Evolutionary conservation across 2,329 filamentous ascomycete genomes (phyloP).

Genomic region (Talaromyces sp.): DNA sequence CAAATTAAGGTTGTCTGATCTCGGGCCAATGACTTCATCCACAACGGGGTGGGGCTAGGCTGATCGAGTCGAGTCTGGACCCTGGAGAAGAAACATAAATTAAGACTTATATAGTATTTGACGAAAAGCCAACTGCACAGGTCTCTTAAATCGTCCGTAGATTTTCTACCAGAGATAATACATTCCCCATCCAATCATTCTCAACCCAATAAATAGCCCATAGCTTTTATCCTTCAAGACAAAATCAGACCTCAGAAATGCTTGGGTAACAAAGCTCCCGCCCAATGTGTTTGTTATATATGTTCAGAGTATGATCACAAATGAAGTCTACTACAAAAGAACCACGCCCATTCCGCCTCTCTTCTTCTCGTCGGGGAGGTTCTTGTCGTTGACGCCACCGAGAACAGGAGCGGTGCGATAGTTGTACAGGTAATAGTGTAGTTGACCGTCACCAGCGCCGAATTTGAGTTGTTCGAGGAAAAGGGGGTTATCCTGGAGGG

Average conservation of each 20-base stretch:
- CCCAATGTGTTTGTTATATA: neutral
- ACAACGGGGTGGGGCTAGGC: constrained; percentile 3
- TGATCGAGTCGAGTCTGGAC: neutral
- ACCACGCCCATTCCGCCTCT: constrained; percentile 89
- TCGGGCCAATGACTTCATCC: constrained; percentile 4
- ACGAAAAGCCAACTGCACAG: too few relatives aligned
- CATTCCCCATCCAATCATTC: neutral
- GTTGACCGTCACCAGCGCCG: constrained; percentile 85
- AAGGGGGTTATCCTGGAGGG: constrained; percentile 86
- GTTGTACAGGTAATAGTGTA: constrained; percentile 98
- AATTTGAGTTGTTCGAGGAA: constrained; percentile 96
- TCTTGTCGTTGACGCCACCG: constrained; percentile 78
- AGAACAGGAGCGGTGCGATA: constrained; percentile 83
- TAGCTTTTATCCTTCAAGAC: neutral
- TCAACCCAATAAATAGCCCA: neutral
- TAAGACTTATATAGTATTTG: too few relatives aligned
- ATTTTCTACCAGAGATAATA: neutral
- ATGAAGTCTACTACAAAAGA: constrained; percentile 58
- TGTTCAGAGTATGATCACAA: neutral
- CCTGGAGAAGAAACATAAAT: too few relatives aligned
- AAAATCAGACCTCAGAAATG: neutral
- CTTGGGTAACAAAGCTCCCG: neutral
- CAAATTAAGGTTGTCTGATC: constrained; percentile 11
- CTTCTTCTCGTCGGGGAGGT: constrained; percentile 71
- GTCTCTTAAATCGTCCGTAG: neutral